These are phyloP conservation scores for Argentina anserina DNA, from an alignment of 306 rosid genomes.

Conservation along the genomic window DNA sequence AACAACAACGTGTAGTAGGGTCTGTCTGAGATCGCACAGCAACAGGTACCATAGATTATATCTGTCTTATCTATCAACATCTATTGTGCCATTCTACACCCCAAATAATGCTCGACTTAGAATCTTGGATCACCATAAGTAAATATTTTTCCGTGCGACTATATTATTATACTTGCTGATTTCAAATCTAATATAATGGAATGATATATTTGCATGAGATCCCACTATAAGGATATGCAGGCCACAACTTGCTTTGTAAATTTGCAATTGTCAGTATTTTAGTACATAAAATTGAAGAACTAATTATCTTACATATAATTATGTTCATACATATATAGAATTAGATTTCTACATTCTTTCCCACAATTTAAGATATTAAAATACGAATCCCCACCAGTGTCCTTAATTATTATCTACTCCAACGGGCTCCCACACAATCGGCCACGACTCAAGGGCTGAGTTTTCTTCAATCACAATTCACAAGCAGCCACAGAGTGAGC, in stretches of 20 bases:
- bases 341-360: not conserved
- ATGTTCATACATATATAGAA: no score
- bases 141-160: no score
- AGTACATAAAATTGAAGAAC: no score
- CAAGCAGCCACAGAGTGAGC: not conserved
- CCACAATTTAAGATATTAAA: not conserved
- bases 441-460: no score
- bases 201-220: not conserved
- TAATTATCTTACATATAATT: no score
- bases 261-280: not conserved
- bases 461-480: not conserved
- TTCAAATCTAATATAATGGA: no score
- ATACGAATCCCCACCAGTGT: not conserved
- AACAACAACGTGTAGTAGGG: not conserved
- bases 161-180: not conserved
- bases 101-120: not conserved
- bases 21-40: not conserved
- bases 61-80: not conserved
- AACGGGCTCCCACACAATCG: no score
- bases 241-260: not conserved
- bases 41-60: no score
- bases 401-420: no score
- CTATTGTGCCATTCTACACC: no score
- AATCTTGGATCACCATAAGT: no score
- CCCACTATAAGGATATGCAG: not conserved